Evolutionary conservation across 164 flowering plant genomes (phyloP).

Genomic region (Taxillus chinensis): DNA sequence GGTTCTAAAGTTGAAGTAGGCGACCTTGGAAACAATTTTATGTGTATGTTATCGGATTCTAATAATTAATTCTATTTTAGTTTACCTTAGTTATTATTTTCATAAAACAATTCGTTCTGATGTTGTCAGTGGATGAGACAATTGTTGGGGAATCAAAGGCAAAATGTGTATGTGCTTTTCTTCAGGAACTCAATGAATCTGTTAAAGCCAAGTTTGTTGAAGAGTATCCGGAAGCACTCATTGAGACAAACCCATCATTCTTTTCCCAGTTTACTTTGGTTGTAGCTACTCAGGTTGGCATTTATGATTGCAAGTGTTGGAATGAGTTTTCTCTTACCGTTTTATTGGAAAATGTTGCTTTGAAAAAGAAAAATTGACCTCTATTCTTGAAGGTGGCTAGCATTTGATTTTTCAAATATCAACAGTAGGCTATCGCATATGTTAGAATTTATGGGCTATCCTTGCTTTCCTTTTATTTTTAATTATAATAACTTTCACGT

Average conservation of each 20-base stretch:
- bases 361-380: not conserved
- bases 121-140: constrained; percentile 62
- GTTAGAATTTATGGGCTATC: not conserved
- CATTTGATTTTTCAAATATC: too few relatives aligned
- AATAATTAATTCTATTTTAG: not conserved
- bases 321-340: not conserved
- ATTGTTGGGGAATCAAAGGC: constrained; percentile 88
- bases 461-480: too few relatives aligned
- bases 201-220: constrained; percentile 92
- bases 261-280: constrained; percentile 86
- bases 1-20: constrained; percentile 77
- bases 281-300: constrained; percentile 85
- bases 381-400: too few relatives aligned
- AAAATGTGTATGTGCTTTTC: constrained; percentile 80
- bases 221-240: constrained; percentile 70
- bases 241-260: constrained; percentile 74
- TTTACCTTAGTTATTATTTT: not conserved
- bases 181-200: constrained; percentile 94
- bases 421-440: not conserved
- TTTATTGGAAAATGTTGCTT: not conserved
- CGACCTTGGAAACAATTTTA: constrained; percentile 93
- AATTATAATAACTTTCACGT: too few relatives aligned
- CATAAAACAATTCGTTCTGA: constrained; percentile 7
- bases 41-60: constrained; percentile 37
- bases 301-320: not conserved